Conservation (phyloP, 2,329 filamentous ascomycete species). For the Aspergillus hortae region DNA sequence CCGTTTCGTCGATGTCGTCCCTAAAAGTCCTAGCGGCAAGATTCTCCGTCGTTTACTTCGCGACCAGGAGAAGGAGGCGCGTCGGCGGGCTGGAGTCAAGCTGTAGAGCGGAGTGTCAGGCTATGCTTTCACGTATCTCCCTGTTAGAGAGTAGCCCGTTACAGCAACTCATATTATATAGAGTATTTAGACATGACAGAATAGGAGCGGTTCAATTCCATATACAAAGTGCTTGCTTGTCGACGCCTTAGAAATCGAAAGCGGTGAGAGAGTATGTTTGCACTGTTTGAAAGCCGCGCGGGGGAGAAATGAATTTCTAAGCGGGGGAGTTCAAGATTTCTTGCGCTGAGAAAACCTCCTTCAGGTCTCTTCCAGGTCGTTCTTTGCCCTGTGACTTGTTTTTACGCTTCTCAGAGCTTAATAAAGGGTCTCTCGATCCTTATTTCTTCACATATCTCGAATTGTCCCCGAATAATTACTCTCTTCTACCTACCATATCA, state of each 20-base stretch:
- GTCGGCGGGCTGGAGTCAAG: constrained; percentile 63
- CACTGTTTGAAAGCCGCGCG: constrained; percentile 21
- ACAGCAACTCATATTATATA: neutral
- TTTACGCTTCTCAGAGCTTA: neutral
- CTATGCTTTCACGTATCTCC: neutral
- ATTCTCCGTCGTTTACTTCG: constrained; percentile 62
- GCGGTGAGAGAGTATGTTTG: constrained; percentile 14
- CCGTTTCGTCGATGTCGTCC: constrained; percentile 55
- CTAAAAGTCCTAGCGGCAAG: constrained; percentile 62
- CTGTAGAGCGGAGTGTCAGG: constrained; percentile 43
- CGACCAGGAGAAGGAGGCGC: constrained; percentile 68
- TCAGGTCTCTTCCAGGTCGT: neutral
- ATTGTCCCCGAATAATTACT: neutral
- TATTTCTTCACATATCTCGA: neutral
- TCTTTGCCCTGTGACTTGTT: neutral
- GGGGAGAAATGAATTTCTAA: constrained; percentile 28
- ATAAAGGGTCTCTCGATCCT: neutral
- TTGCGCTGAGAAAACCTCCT: neutral
- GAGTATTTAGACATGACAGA: constrained; percentile 1
- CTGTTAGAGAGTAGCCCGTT: neutral
- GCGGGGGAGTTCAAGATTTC: constrained; percentile 14
- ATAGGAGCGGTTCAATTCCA: too few species aligned
- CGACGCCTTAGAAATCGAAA: neutral
- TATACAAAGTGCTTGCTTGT: too few species aligned
- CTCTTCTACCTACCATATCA: neutral